Conservation (phyloP, 441 rosid species). For the Adansonia grandidieri region DNA sequence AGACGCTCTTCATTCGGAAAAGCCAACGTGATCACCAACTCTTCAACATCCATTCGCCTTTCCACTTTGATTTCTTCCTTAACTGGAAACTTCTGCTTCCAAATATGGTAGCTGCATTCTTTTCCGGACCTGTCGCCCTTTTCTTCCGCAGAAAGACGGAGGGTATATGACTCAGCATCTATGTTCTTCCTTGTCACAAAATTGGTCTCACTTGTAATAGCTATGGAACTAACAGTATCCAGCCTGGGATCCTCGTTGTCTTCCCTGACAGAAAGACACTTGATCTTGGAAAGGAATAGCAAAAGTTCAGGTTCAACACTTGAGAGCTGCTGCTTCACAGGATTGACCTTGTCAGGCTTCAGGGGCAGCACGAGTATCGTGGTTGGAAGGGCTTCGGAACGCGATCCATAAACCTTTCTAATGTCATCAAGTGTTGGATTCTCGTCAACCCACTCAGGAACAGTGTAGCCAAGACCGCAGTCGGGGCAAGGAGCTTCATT, state of each 20-base stretch:
- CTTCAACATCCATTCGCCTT: conserved; percentile 66
- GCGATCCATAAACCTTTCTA: conserved; percentile 49
- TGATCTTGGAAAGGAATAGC: conserved; percentile 68
- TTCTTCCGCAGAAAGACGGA: conserved; percentile 54
- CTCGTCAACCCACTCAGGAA: conserved; percentile 82
- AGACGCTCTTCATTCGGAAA: conserved; percentile 69
- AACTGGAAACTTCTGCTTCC: conserved; percentile 77
- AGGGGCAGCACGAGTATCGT: conserved; percentile 68
- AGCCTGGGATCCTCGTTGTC: conserved; percentile 48
- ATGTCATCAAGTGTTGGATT: conserved; percentile 51
- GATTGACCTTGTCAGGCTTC: conserved; percentile 60
- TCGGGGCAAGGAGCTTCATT: conserved; percentile 63
- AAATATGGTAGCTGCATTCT: conserved; percentile 63
- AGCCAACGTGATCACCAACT: conserved; percentile 73
- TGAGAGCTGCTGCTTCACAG: conserved; percentile 70
- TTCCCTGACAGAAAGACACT: conserved; percentile 62
- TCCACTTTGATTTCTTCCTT: conserved; percentile 57
- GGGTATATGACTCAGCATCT: conserved; percentile 68
- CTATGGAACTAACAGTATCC: conserved; percentile 49
- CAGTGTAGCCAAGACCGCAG: conserved; percentile 68
- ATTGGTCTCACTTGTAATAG: conserved; percentile 62
- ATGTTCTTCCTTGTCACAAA: conserved; percentile 61
- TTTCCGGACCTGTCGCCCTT: conserved; percentile 24
- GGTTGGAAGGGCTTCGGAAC: conserved; percentile 49
- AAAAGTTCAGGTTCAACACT: conserved; percentile 66